A percentile compares a stretch with the other conserved stretches of the same genome.
Evolutionary conservation across 768 basidiomycete species (phyloP).

Genomic region (Hygrocybe coccinea): DNA sequence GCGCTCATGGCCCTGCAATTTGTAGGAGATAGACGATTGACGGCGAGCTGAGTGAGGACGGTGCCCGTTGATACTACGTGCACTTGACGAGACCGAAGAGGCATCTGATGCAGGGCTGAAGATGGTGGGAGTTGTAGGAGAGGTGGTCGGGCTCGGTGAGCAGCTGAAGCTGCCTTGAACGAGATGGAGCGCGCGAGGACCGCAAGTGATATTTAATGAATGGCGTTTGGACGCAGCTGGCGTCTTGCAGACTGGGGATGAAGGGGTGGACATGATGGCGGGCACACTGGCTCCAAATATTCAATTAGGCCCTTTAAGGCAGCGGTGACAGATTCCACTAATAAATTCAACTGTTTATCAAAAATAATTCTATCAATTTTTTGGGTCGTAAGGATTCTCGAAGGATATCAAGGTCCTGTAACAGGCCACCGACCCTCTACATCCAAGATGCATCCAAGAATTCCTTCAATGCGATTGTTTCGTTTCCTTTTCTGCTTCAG

Average conservation of each 20-base stretch:
- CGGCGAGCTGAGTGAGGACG: constrained; percentile 28
- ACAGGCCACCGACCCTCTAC: too few species aligned
- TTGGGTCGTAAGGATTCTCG: neutral
- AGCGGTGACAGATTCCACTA: too few species aligned
- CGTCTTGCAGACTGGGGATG: neutral
- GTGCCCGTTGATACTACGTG: constrained; percentile 4
- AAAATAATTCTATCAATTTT: neutral
- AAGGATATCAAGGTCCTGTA: too few species aligned
- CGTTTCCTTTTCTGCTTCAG: constrained; percentile 76
- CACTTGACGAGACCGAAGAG: constrained; percentile 10
- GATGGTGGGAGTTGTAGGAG: too few species aligned
- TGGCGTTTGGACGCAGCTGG: constrained; percentile 24
- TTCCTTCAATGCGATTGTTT: neutral
- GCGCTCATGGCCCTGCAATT: constrained; percentile 29
- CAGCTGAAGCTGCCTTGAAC: constrained; percentile 29
- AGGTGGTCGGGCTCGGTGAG: constrained; percentile 10
- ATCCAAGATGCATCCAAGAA: neutral
- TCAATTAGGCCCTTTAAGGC: too few species aligned
- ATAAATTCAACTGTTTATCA: neutral
- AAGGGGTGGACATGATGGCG: neutral
- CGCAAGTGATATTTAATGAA: constrained; percentile 29
- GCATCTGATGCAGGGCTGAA: constrained; percentile 15
- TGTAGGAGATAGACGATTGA: constrained; percentile 55
- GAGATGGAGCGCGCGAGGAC: constrained; percentile 47
- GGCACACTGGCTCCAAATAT: neutral